Evolutionary conservation across 495 filamentous ascomycete genomes (phyloP), one percentile per base, ranked within the genome.

Genomic region (Talaromyces trachyspermus): DNA sequence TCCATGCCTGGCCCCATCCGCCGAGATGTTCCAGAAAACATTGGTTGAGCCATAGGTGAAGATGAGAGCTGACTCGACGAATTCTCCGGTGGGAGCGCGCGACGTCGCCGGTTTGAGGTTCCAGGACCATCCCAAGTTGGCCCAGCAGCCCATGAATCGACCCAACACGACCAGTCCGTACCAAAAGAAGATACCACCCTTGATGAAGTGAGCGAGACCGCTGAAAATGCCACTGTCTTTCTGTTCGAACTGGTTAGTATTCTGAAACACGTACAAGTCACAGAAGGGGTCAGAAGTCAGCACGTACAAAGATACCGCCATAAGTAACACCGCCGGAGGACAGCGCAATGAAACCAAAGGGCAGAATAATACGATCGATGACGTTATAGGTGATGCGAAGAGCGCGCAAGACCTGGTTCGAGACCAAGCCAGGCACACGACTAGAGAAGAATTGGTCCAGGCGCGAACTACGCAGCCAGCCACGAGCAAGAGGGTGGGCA

Each of bases 181-280:
- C 84, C 88, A 88, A 65, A 96, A 87, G 68, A 98, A 98, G 48
- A 97, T 86, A n/a, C 88, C 88, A 44, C 91, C 92, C 60, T 97
- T 98, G 61, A 96, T 86, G 64, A 86, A 94, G 63, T 97, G 92
- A 25, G 92, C 91, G 27, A 95, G 71, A 4, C 89, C 88, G 55
- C 84, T 90, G 74, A 95, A 92, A 40, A 94, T 65, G 17, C 74
- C 68, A 26, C 59, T 57, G 9, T 69, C 77, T 55, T 79, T 75
- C 78, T 82, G 52, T 42, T 47, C 18, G 17, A 23, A 33, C 56
- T 47, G 58, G 61, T 46, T 12, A 37, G 29, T 26, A 20, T 38
- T 27, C 38, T 22, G 18, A 30, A 25, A 40, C 9, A 20, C 2
- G 3, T 40, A 12, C 9, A 24, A 6, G 12, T 7, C 27, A 12